phyloP scores from a whole-genome alignment of 192 early-diverging fungal genomes.

The Chytriomyces sp. region DNA sequence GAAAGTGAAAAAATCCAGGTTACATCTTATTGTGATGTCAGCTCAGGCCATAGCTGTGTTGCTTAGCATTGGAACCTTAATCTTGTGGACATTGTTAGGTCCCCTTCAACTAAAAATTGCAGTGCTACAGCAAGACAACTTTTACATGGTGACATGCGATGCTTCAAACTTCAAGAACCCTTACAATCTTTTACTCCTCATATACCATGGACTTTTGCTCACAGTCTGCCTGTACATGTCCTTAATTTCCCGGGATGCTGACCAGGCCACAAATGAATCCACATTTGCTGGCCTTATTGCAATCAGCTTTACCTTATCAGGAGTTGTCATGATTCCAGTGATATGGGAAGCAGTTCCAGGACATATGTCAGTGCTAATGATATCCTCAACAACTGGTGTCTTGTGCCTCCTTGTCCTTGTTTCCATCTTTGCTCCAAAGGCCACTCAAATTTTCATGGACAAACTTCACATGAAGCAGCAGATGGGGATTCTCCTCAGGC shows the following conservation, averaged over 20 bases:
- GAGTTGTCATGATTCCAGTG: constrained; percentile 4
- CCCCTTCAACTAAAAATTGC: not conserved
- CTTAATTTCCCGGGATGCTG: not conserved
- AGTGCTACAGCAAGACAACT: not conserved
- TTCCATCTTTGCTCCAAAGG: constrained; percentile 6
- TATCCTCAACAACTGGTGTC: not conserved
- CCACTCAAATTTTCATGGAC: not conserved
- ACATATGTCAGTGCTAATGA: not conserved
- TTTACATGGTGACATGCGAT: not conserved
- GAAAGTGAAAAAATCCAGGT: not conserved
- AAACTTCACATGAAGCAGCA: not conserved
- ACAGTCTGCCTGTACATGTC: not conserved
- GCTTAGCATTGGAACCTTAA: not conserved
- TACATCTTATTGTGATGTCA: not conserved
- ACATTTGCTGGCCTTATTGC: not conserved
- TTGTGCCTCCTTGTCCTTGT: not conserved
- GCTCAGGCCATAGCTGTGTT: not conserved
- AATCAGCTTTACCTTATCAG: not conserved
- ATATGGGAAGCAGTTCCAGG: not conserved
- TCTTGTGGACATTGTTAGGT: too few relatives aligned
- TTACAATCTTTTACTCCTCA: not conserved
- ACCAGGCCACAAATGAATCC: not conserved
- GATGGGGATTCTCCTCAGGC: not conserved
- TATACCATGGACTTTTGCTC: not conserved
- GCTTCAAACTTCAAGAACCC: not conserved